Evolutionary conservation across 495 filamentous ascomycete species (phyloP), one percentile per base, ranked within the genome.

Genomic region (Podospora tetraspora): DNA sequence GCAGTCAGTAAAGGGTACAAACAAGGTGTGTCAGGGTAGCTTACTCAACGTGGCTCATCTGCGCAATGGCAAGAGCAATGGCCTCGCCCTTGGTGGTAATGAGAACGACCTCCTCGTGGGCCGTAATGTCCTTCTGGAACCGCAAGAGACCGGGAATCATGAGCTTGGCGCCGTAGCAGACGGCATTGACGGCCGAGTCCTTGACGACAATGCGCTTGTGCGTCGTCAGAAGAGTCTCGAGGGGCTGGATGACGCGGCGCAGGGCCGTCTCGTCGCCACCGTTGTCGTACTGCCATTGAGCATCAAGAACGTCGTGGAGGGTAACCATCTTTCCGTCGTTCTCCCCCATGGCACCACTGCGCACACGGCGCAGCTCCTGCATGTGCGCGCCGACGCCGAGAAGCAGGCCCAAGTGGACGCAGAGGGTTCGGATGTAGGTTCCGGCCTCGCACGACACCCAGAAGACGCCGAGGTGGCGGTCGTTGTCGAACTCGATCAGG

Each of bases 61-160:
- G 91, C 21, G 95, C 92, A 73, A 97, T 94, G 73, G 90, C 95
- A 56, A 98, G 85, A 61, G 95, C 95, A 72, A 99, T 97, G 23
- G 95, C 95, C 81, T 99, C 95, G 68, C 95, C 95, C 85, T 99
- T 99, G 67, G 94, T 97, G 30, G 94, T 97, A 87, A 98, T 97
- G 57, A 99, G 81, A 29, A 99, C 93, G 76, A 99, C 91, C 73
- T 78, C 76, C 60, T 76, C 76, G 59, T 77, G 70, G 7, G 69
- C 56, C 6, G 74, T 91, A 74, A 98, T 97, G 43, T 87, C 91
- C 68, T 85, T 79, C 84, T 97, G 94, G 79, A 92, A 97, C 74
- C 95, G 88, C 57, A 98, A 82, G 59, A 99, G 84, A 78, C 95
- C 95, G 30, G 94, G 94, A 78, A 97, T 90, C 95, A 97, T 97